Conservation (phyloP, 331 rosid species). For the Spiraea crenata region DNA sequence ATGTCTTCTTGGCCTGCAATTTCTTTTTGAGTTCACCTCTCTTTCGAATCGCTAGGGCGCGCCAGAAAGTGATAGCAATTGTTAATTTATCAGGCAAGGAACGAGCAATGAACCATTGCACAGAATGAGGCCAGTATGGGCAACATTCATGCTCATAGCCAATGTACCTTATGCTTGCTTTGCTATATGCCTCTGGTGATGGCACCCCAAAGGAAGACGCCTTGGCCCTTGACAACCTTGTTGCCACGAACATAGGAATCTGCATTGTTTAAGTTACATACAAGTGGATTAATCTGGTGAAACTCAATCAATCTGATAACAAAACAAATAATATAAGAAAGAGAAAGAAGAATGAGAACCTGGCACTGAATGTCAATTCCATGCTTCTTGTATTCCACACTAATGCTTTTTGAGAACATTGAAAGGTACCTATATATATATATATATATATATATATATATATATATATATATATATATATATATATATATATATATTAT, state of each 20-base stretch:
- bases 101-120: slow-evolving; percentile 15
- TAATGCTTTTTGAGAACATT: slow-evolving; percentile 32
- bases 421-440: slow-evolving; percentile 28
- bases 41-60: slow-evolving; percentile 8
- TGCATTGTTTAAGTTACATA: background rate
- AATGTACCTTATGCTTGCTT: slow-evolving; percentile 28
- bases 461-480: too few species aligned
- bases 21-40: slow-evolving; percentile 21
- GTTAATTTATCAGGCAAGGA: slow-evolving; percentile 15
- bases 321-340: background rate
- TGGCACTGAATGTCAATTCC: slow-evolving; percentile 40
- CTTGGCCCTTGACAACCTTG: slow-evolving; percentile 27
- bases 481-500: background rate
- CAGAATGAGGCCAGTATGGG: slow-evolving; percentile 29
- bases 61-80: background rate
- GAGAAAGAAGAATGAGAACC: slow-evolving; percentile 5
- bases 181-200: slow-evolving; percentile 27
- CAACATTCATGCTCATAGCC: slow-evolving; percentile 24
- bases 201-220: slow-evolving; percentile 10
- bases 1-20: background rate
- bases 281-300: background rate
- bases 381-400: slow-evolving; percentile 29
- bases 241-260: slow-evolving; percentile 30
- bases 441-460: too few species aligned
- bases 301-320: background rate